These are phyloP conservation scores for Botrytis porri DNA, from an alignment of 2,329 filamentous ascomycete genomes.

Conservation along the genomic window DNA sequence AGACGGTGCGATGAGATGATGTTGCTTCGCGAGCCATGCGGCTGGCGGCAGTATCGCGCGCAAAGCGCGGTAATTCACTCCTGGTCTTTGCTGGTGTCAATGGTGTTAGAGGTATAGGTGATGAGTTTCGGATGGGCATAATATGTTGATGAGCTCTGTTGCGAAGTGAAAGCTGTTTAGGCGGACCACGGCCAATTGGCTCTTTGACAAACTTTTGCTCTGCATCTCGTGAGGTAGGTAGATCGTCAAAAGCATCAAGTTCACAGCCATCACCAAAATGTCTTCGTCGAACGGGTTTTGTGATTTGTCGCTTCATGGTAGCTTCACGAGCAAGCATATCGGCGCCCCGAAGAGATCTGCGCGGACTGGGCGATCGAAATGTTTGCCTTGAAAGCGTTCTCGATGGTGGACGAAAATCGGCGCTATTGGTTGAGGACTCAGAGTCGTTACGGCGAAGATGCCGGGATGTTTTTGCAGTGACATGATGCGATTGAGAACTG, in stretches of 20 bases:
- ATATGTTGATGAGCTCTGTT: slow-evolving; percentile 57
- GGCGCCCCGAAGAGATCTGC: slow-evolving; percentile 46
- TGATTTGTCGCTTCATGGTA: slow-evolving; percentile 65
- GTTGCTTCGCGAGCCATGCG: slow-evolving; percentile 62
- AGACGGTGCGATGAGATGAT: slow-evolving; percentile 57
- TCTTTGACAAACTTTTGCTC: slow-evolving; percentile 83
- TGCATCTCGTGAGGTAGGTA: slow-evolving; percentile 78
- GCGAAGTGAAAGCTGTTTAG: slow-evolving; percentile 57
- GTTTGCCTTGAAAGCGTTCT: slow-evolving; percentile 56
- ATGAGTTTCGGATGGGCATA: slow-evolving; percentile 51
- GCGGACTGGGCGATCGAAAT: slow-evolving; percentile 56
- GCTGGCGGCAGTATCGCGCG: slow-evolving; percentile 63
- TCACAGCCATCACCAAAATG: slow-evolving; percentile 92
- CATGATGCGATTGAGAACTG: slow-evolving; percentile 76
- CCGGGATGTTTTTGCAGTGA: slow-evolving; percentile 66
- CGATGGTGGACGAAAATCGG: slow-evolving; percentile 56
- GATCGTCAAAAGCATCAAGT: slow-evolving; percentile 88
- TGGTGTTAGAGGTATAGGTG: slow-evolving; percentile 57
- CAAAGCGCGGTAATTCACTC: slow-evolving; percentile 59
- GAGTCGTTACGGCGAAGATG: slow-evolving; percentile 79
- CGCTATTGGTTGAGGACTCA: slow-evolving; percentile 60
- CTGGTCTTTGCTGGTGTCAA: slow-evolving; percentile 42
- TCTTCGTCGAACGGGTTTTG: slow-evolving; percentile 64
- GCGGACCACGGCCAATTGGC: slow-evolving; percentile 65
- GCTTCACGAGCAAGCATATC: slow-evolving; percentile 43